Evolutionary conservation across 2,329 filamentous ascomycete genomes (phyloP).

Genomic region (Aspergillus aculeatus): DNA sequence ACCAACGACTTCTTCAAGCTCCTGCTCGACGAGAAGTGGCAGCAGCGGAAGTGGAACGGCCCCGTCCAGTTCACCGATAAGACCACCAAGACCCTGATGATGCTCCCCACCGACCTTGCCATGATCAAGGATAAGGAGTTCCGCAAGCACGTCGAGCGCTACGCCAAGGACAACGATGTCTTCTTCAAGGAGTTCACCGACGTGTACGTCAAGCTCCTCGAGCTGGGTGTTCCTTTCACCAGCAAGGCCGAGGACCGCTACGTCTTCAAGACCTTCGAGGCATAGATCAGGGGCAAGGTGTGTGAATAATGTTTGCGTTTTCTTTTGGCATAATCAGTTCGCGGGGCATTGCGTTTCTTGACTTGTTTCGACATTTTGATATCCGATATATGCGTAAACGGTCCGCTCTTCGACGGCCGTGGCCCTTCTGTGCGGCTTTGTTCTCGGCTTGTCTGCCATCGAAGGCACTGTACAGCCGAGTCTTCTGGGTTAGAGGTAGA

Average conservation of each 20-base stretch:
- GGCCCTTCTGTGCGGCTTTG: background rate
- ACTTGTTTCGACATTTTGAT: conserved; percentile 12
- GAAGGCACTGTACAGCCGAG: background rate
- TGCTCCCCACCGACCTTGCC: conserved; percentile 90
- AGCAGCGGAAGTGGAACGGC: conserved; percentile 86
- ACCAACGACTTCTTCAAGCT: conserved; percentile 95
- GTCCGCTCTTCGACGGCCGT: conserved; percentile 7
- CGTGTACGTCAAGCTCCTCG: conserved; percentile 78
- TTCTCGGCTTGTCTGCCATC: background rate
- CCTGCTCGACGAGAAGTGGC: conserved; percentile 88
- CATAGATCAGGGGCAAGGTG: conserved; percentile 22
- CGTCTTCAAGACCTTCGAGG: conserved; percentile 61
- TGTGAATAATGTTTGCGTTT: conserved; percentile 11
- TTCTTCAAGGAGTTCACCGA: conserved; percentile 94
- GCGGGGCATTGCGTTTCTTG: conserved; percentile 14
- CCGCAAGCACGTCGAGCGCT: conserved; percentile 75
- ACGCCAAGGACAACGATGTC: conserved; percentile 82
- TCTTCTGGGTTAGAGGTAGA: background rate
- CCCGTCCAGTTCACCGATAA: conserved; percentile 89
- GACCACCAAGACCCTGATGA: conserved; percentile 86
- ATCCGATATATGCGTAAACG: conserved; percentile 11
- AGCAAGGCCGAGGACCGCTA: conserved; percentile 60
- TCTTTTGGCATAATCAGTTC: conserved; percentile 6
- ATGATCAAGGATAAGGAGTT: conserved; percentile 87
- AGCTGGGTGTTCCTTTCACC: conserved; percentile 88